Percentiles rank a stretch among this genome's conserved stretches.
phyloP scores from a whole-genome alignment of 2,329 filamentous ascomycete genomes.

The Curvularia hawaiiensis region DNA sequence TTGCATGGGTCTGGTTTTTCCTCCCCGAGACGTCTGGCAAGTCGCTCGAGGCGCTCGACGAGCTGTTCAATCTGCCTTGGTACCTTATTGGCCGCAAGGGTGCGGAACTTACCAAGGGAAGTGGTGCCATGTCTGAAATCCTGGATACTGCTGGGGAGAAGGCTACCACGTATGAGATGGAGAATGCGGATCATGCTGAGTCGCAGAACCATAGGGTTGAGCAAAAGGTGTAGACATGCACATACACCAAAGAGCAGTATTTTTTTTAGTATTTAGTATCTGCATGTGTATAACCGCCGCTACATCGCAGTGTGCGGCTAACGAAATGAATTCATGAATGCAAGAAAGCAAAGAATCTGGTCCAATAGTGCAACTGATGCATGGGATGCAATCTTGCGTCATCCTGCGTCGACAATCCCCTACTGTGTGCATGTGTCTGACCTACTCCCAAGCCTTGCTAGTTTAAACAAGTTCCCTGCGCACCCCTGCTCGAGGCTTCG shows the following conservation, averaged over 20 bases:
- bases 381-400: not conserved
- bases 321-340: not conserved
- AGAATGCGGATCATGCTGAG: constrained; percentile 23
- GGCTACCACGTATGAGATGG: constrained; percentile 35
- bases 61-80: constrained; percentile 74
- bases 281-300: not conserved
- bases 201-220: constrained; percentile 20
- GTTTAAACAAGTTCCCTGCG: not conserved
- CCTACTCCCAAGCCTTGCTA: not conserved
- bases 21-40: constrained; percentile 73
- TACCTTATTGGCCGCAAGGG: constrained; percentile 67
- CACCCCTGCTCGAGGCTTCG: not conserved
- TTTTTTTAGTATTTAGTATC: not conserved
- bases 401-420: not conserved
- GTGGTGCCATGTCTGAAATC: constrained; percentile 40
- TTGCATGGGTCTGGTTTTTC: constrained; percentile 72
- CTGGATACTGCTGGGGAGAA: constrained; percentile 43
- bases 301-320: not conserved
- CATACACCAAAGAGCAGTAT: not conserved
- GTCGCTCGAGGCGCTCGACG: constrained; percentile 71
- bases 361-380: not conserved
- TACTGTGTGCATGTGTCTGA: not conserved
- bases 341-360: not conserved
- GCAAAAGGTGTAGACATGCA: constrained; percentile 25
- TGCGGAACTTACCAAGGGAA: constrained; percentile 39